These are phyloP conservation scores for Geotrichum siamense DNA, from an alignment of 1,139 yeast species.

Conservation along the genomic window DNA sequence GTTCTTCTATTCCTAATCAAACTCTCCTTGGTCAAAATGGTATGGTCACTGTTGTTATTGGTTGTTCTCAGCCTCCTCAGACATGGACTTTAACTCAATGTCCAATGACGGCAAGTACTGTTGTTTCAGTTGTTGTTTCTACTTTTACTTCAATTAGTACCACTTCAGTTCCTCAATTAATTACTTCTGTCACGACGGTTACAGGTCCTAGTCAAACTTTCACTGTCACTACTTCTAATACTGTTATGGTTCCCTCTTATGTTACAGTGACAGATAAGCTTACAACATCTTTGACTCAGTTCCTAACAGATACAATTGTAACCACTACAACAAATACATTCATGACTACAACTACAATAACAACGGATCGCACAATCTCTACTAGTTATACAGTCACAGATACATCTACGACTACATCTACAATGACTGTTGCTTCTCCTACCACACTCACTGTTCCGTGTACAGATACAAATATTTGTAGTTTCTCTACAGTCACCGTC, in stretches of 20 bases:
- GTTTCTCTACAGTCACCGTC: constrained; percentile 7
- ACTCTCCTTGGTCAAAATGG: constrained; percentile 10
- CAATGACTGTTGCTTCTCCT: constrained; percentile 6
- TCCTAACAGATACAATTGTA: constrained; percentile 1
- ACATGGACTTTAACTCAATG: constrained; percentile 12
- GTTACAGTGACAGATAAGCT: constrained; percentile 1
- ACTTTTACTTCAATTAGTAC: constrained; percentile 3
- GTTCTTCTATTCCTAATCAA: constrained; percentile 10
- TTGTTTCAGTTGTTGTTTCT: constrained; percentile 5
- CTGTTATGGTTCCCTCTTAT: constrained; percentile 9
- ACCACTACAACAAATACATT: not conserved
- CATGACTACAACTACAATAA: not conserved
- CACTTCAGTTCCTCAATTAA: constrained; percentile 9
- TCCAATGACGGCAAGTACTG: constrained; percentile 6
- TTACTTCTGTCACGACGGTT: constrained; percentile 9
- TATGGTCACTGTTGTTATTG: constrained; percentile 11
- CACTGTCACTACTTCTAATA: constrained; percentile 6
- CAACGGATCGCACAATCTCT: not conserved
- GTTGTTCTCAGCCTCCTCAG: constrained; percentile 7
- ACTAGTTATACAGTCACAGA: not conserved
- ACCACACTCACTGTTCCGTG: constrained; percentile 7
- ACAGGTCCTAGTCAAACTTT: constrained; percentile 8
- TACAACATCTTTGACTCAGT: constrained; percentile 2
- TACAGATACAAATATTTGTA: constrained; percentile 8
- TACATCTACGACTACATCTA: not conserved